phyloP scores from a whole-genome alignment of 495 filamentous ascomycete species.

The Hypoxylon lenormandii region DNA sequence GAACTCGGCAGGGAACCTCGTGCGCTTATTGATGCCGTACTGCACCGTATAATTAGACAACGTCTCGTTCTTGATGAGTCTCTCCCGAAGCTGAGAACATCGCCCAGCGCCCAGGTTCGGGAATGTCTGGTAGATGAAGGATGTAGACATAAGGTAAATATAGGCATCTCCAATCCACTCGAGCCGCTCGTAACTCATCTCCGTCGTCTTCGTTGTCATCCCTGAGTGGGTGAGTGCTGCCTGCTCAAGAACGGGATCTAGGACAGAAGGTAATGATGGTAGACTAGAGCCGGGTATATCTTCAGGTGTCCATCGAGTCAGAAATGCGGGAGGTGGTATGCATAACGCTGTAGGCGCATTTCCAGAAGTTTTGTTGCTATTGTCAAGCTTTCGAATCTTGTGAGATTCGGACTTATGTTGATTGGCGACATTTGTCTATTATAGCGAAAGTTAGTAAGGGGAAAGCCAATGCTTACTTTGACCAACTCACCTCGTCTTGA shows the following conservation, averaged over 20 bases:
- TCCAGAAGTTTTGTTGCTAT: slow-evolving; percentile 2
- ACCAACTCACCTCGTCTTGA: slow-evolving; percentile 36
- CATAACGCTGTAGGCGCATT: slow-evolving; percentile 15
- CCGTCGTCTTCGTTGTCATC: slow-evolving; percentile 48
- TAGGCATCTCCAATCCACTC: slow-evolving; percentile 84
- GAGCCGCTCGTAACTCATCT: slow-evolving; percentile 72
- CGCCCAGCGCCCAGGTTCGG: slow-evolving; percentile 68
- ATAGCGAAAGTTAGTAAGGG: slow-evolving; percentile 6
- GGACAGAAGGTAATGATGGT: slow-evolving; percentile 70
- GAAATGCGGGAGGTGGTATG: slow-evolving; percentile 36
- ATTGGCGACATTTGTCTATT: slow-evolving; percentile 6
- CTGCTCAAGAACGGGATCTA: slow-evolving; percentile 66
- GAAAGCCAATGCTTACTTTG: background rate
- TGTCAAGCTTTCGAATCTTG: slow-evolving; percentile 41
- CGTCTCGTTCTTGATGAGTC: slow-evolving; percentile 80
- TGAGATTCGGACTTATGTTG: slow-evolving; percentile 12
- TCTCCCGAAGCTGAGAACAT: slow-evolving; percentile 74
- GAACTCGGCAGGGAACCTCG: slow-evolving; percentile 64
- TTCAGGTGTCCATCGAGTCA: slow-evolving; percentile 60
- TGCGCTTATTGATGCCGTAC: slow-evolving; percentile 75
- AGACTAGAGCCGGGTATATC: slow-evolving; percentile 51
- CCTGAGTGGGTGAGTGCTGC: slow-evolving; percentile 77
- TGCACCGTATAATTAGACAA: slow-evolving; percentile 71
- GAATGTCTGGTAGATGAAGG: slow-evolving; percentile 73
- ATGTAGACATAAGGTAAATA: slow-evolving; percentile 74